Percentiles rank a stretch among this genome's conserved stretches.
These are phyloP conservation scores for Poterioochromonas sp. DNA, from an alignment of 352 stramenopile genomes.

Conservation along the genomic window DNA sequence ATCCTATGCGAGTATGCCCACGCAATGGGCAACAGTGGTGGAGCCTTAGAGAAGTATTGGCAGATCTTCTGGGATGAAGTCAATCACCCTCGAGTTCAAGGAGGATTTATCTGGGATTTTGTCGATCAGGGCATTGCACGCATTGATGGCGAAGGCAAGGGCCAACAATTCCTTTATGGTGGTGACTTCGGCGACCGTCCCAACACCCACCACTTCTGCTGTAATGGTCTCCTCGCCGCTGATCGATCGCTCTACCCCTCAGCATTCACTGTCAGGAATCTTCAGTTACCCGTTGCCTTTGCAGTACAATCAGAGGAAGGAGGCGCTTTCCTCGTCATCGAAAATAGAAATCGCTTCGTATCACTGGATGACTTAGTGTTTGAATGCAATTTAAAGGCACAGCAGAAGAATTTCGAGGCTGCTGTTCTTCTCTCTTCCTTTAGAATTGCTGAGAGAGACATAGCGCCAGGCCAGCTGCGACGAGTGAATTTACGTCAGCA, in stretches of 20 bases:
- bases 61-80: constrained; percentile 53
- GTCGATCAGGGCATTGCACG: constrained; percentile 62
- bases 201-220: constrained; percentile 39
- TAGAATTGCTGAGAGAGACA: too few relatives aligned
- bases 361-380: neutral
- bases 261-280: constrained; percentile 54
- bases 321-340: neutral
- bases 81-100: constrained; percentile 53
- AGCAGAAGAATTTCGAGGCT: too few relatives aligned
- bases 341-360: constrained; percentile 13
- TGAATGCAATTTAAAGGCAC: neutral
- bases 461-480: too few relatives aligned
- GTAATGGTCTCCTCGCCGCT: constrained; percentile 48
- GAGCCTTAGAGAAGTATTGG: constrained; percentile 66
- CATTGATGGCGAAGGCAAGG: neutral
- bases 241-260: constrained; percentile 55
- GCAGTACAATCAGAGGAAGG: neutral
- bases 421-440: too few relatives aligned
- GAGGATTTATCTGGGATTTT: constrained; percentile 77
- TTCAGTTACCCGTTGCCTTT: constrained; percentile 49
- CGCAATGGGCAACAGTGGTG: constrained; percentile 72
- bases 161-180: constrained; percentile 28
- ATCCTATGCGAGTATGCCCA: constrained; percentile 74
- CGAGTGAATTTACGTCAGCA: too few relatives aligned
- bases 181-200: constrained; percentile 30